Evolutionary conservation across 139 green algal species (phyloP), one percentile per base, ranked within the genome.

Genomic region (Asterochloris erici): DNA sequence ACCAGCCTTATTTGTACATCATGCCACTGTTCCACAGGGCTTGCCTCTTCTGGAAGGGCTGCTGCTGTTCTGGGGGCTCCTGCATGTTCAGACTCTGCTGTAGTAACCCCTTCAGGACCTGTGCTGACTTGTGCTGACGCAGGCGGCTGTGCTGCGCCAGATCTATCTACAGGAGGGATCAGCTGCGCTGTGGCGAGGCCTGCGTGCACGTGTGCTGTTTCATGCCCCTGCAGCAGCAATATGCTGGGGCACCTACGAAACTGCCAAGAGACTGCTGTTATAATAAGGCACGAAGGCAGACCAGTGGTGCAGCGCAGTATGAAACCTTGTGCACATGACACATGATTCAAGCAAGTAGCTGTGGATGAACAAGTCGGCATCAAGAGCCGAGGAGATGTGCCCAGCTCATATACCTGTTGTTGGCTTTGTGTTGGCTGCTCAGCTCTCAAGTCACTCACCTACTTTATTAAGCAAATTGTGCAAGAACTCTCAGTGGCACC

Each of bases 181-280:
- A 6, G 28, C 73, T 6, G 94, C 92, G 17, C 86, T 99, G 61
- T 93, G 91, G 90, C 77, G 88, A 6, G 97, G 97, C 11, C 64
- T 96, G 83, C 89, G 88, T 83, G 93, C 97, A 0, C 90, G 97
- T 0, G 92, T 99, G 63, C 74, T 99, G 24, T 99, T 99, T 86
- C 92, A 99, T 87, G 90, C 94, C 0, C 97, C 97, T 2, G 91
- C 96, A 14, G 97, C 95, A 14, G 97, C 97, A 21, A 92, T 99
- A 29, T 98, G 91, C 80, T 99, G 97, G 97, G 92, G 93, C 64
- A 98, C 96, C 0, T 99, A 99, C 82, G 97, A 99, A 83, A 92
- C 86, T 14, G 83, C 88, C 47, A 99, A 99, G 89, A 68, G 64
- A 2, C 19, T 96, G 54, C 82, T 97, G 81, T 54, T 54, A 54